Evolutionary conservation across 352 stramenopile genomes (phyloP).

Genomic region (Globisporangium sylvaticum): DNA sequence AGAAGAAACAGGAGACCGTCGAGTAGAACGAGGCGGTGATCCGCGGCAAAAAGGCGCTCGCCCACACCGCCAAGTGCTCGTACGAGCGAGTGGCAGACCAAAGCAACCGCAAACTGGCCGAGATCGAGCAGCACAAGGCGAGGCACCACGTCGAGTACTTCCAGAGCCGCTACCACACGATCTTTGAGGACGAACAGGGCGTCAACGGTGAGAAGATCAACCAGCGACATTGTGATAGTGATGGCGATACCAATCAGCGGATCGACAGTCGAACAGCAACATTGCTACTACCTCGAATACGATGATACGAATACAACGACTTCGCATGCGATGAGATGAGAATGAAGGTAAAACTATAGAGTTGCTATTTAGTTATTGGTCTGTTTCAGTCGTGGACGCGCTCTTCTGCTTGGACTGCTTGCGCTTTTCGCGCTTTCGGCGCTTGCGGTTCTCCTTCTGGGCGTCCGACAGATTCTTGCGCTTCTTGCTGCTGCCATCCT

Average conservation of each 20-base stretch:
- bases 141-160: slow-evolving; percentile 43
- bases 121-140: slow-evolving; percentile 54
- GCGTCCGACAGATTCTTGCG: slow-evolving; percentile 57
- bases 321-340: not conserved
- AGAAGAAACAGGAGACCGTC: slow-evolving; percentile 30
- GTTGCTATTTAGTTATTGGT: not conserved
- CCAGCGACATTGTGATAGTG: not conserved
- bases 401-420: slow-evolving; percentile 24
- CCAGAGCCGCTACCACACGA: slow-evolving; percentile 26
- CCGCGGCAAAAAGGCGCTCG: slow-evolving; percentile 26
- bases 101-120: slow-evolving; percentile 46
- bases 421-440: slow-evolving; percentile 66
- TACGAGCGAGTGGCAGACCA: slow-evolving; percentile 43
- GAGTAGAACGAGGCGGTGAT: slow-evolving; percentile 23
- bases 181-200: slow-evolving; percentile 7
- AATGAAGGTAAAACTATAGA: not conserved
- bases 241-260: not conserved
- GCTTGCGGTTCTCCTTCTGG: slow-evolving; percentile 74
- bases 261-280: not conserved
- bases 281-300: slow-evolving; percentile 1
- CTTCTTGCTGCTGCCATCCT: slow-evolving; percentile 31
- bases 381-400: not conserved
- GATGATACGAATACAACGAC: not conserved
- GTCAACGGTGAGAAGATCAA: not conserved
- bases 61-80: slow-evolving; percentile 27